phyloP scores from a whole-genome alignment of 805 yeast species.

The Spathaspora sp. region DNA sequence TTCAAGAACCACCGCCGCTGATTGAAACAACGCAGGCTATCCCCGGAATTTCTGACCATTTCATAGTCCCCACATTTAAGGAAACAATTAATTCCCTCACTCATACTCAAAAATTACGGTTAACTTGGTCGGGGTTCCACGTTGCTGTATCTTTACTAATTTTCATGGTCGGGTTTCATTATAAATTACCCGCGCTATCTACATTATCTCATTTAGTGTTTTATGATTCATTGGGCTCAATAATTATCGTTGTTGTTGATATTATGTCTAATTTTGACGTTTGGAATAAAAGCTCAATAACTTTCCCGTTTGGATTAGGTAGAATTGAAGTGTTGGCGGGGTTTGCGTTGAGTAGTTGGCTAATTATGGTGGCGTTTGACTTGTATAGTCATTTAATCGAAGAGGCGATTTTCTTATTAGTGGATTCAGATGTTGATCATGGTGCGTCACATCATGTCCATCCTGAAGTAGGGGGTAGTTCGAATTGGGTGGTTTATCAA shows the following conservation, averaged over 20 bases:
- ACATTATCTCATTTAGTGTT: constrained; percentile 85
- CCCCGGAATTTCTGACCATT: constrained; percentile 53
- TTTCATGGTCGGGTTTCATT: constrained; percentile 57
- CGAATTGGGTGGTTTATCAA: constrained; percentile 31
- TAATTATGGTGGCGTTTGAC: constrained; percentile 89
- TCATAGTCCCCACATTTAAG: constrained; percentile 66
- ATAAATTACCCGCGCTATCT: constrained; percentile 56
- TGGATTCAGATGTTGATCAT: constrained; percentile 15
- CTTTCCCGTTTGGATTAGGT: constrained; percentile 92
- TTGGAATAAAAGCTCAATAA: constrained; percentile 79
- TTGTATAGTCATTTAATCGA: constrained; percentile 83
- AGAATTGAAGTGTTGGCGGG: constrained; percentile 84
- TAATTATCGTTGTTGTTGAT: constrained; percentile 66
- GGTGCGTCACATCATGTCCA: constrained; percentile 41
- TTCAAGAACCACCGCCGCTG: constrained; percentile 78
- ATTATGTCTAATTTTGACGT: constrained; percentile 88
- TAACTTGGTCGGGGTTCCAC: constrained; percentile 61
- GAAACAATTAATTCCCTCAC: constrained; percentile 65
- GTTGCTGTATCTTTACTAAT: constrained; percentile 49
- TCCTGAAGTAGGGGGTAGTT: constrained; percentile 17
- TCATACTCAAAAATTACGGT: constrained; percentile 51
- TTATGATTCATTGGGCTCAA: constrained; percentile 79
- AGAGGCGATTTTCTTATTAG: constrained; percentile 52
- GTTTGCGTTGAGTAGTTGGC: constrained; percentile 79
- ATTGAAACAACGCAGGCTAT: constrained; percentile 37